Evolutionary conservation across 2,329 filamentous ascomycete species (phyloP).

Genomic region (Diaporthe sp.): DNA sequence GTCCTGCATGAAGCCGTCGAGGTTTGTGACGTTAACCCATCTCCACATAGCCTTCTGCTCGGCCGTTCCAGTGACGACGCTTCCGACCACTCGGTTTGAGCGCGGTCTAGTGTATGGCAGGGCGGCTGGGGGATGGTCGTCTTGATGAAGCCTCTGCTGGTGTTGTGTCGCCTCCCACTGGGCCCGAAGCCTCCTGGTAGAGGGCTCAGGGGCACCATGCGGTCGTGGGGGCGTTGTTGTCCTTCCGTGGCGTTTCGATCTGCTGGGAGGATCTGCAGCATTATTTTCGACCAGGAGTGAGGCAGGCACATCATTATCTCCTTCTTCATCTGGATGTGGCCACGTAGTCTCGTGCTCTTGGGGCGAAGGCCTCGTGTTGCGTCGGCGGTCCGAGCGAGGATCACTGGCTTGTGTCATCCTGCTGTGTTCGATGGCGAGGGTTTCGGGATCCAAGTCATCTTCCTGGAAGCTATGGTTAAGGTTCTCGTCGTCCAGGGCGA

Average conservation of each 20-base stretch:
- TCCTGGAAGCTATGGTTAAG: conserved; percentile 65
- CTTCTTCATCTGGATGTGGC: conserved; percentile 61
- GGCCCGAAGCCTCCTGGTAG: conserved; percentile 59
- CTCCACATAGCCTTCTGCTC: conserved; percentile 89
- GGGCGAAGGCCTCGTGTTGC: conserved; percentile 12
- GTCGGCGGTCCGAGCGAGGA: conserved; percentile 41
- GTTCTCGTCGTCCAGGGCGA: conserved; percentile 67
- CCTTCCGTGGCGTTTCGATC: conserved; percentile 43
- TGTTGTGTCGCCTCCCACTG: conserved; percentile 69
- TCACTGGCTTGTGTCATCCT: conserved; percentile 51
- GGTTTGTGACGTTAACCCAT: conserved; percentile 91
- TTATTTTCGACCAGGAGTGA: conserved; percentile 73
- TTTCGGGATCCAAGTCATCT: conserved; percentile 61
- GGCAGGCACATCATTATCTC: conserved; percentile 73
- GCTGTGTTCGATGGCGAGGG: conserved; percentile 61
- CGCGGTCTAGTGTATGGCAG: conserved; percentile 44
- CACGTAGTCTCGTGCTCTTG: conserved; percentile 42
- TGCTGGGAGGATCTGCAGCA: conserved; percentile 45
- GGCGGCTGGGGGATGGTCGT: conserved; percentile 48
- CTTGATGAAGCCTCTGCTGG: conserved; percentile 64
- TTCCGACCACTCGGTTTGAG: conserved; percentile 48
- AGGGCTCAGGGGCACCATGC: conserved; percentile 55
- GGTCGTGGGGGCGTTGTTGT: conserved; percentile 45
- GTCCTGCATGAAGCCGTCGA: conserved; percentile 87
- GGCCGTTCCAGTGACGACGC: conserved; percentile 51